These are phyloP conservation scores for Rhinocladiella mackenziei DNA, from an alignment of 2,329 filamentous ascomycete genomes.

Conservation along the genomic window DNA sequence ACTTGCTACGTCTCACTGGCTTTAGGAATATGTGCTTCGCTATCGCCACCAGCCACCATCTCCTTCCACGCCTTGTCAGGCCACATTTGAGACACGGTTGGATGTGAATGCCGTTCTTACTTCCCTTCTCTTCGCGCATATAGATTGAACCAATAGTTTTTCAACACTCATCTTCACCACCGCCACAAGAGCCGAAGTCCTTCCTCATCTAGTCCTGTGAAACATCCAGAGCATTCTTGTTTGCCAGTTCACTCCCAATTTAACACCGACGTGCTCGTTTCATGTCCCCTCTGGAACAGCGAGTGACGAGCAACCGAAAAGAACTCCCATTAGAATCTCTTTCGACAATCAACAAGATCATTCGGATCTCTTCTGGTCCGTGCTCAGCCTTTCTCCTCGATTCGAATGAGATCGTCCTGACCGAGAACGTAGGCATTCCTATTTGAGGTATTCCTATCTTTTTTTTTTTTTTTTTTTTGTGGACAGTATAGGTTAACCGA, in stretches of 20 bases:
- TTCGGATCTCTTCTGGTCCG: slow-evolving; percentile 21
- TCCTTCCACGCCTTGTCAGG: slow-evolving; percentile 15
- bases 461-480: slow-evolving; percentile 9
- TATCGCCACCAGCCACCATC: slow-evolving; percentile 20
- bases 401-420: slow-evolving; percentile 10
- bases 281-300: slow-evolving; percentile 19
- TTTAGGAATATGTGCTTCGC: slow-evolving; percentile 21
- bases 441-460: slow-evolving; percentile 23
- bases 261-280: slow-evolving; percentile 23
- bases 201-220: slow-evolving; percentile 21
- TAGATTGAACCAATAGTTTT: slow-evolving; percentile 15
- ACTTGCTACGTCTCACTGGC: slow-evolving; percentile 22
- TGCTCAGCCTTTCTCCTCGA: slow-evolving; percentile 21
- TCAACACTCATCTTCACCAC: slow-evolving; percentile 9
- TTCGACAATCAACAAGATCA: slow-evolving; percentile 15
- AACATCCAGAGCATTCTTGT: slow-evolving; percentile 17
- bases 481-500: slow-evolving; percentile 29
- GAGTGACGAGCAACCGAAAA: slow-evolving; percentile 4
- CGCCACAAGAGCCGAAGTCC: slow-evolving; percentile 9
- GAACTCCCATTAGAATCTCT: slow-evolving; percentile 7
- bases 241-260: slow-evolving; percentile 23
- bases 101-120: slow-evolving; percentile 15
- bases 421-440: slow-evolving; percentile 17
- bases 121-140: slow-evolving; percentile 6
- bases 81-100: slow-evolving; percentile 22